Evolutionary conservation across 129 eudicot genomes (phyloP).

Genomic region (Cynara cardunculus): DNA sequence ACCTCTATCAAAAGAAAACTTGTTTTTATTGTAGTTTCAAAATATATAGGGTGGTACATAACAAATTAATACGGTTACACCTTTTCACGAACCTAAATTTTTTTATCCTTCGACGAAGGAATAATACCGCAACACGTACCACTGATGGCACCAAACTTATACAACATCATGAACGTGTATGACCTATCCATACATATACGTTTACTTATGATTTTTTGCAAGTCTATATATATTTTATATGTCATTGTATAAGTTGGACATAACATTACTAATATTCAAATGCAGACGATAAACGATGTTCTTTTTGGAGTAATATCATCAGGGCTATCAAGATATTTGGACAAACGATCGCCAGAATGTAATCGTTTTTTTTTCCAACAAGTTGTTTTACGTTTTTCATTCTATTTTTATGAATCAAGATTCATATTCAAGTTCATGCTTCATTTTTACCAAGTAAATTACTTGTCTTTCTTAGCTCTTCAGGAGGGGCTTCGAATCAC

Average conservation of each 20-base stretch:
- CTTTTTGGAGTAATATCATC: conserved; percentile 70
- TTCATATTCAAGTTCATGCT: neutral
- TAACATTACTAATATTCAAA: neutral
- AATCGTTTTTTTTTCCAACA: neutral
- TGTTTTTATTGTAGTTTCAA: too few species aligned
- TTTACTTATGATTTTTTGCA: neutral
- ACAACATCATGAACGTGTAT: too few species aligned
- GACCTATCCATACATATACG: too few species aligned
- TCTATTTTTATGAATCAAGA: neutral
- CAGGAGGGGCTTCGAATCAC: conserved; percentile 62
- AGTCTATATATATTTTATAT: too few species aligned
- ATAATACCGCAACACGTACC: too few species aligned
- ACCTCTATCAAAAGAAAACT: too few species aligned
- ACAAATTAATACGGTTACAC: too few species aligned
- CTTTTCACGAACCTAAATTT: too few species aligned
- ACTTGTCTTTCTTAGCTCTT: conserved; percentile 26
- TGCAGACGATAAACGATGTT: conserved; percentile 91
- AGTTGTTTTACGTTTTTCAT: neutral
- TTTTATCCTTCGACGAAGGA: too few species aligned
- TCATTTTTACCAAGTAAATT: neutral
- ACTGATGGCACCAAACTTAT: too few species aligned
- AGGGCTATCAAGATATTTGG: conserved; percentile 73
- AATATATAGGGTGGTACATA: too few species aligned
- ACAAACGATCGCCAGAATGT: conserved; percentile 54
- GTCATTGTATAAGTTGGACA: neutral